These are phyloP conservation scores for Umbelopsis sp. DNA, from an alignment of 192 early-diverging fungal genomes.

Conservation along the genomic window DNA sequence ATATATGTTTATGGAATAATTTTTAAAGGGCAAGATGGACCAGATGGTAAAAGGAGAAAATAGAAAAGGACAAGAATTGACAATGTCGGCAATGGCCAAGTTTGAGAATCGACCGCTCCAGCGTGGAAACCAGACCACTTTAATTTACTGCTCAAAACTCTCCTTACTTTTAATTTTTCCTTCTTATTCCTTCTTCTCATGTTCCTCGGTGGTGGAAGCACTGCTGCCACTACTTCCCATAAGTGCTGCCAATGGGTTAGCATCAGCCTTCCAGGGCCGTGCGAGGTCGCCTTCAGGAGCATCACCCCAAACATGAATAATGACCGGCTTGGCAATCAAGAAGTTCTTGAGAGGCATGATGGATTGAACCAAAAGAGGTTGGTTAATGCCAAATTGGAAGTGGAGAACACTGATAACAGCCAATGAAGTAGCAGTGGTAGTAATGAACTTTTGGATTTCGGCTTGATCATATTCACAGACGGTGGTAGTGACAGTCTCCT, in stretches of 20 bases:
- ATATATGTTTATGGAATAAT: constrained; percentile 1
- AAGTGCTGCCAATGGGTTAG: constrained; percentile 69
- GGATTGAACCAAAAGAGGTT: constrained; percentile 88
- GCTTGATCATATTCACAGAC: constrained; percentile 79
- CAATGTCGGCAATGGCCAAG: constrained; percentile 14
- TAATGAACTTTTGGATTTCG: constrained; percentile 69
- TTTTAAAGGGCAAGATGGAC: neutral
- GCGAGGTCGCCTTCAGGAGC: constrained; percentile 75
- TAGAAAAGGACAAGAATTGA: neutral
- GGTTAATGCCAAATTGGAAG: constrained; percentile 86
- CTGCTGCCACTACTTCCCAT: constrained; percentile 38
- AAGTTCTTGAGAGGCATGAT: constrained; percentile 78
- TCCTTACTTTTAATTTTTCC: neutral
- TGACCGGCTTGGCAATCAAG: constrained; percentile 70
- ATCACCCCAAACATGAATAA: constrained; percentile 82
- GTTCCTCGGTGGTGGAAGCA: constrained; percentile 20
- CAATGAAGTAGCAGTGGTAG: constrained; percentile 69
- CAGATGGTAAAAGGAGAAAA: constrained; percentile 7
- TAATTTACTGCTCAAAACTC: constrained; percentile 9
- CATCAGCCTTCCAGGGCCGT: constrained; percentile 81
- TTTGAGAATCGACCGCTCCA: constrained; percentile 11
- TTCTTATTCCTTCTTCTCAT: constrained; percentile 18
- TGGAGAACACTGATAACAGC: constrained; percentile 82
- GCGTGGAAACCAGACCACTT: neutral
- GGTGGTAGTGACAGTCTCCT: constrained; percentile 37